phyloP scores from a whole-genome alignment of 2,329 filamentous ascomycete genomes.

The Pyrenochaeta sp. region DNA sequence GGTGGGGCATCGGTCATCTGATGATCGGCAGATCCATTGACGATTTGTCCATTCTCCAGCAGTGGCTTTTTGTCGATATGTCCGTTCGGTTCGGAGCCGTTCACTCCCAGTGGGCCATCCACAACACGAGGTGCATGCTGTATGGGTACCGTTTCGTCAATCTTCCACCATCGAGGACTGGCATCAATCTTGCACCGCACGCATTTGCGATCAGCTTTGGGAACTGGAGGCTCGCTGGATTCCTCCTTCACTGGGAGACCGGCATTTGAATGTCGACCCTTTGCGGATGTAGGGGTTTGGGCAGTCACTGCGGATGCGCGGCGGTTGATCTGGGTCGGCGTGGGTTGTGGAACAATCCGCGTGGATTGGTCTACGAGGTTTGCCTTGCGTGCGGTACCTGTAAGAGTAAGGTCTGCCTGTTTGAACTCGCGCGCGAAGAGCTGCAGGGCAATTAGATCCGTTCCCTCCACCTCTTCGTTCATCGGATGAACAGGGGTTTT shows the following conservation, averaged over 20 bases:
- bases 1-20: constrained; percentile 42
- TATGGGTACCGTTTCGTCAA: constrained; percentile 26
- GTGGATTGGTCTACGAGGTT: constrained; percentile 76
- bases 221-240: constrained; percentile 38
- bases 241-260: constrained; percentile 49
- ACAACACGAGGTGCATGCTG: constrained; percentile 18
- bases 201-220: constrained; percentile 50
- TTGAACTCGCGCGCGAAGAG: constrained; percentile 91
- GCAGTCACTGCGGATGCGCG: constrained; percentile 51
- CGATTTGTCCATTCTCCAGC: constrained; percentile 23
- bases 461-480: constrained; percentile 75
- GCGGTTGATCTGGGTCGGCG: constrained; percentile 42
- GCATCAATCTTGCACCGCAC: constrained; percentile 66
- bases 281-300: constrained; percentile 44
- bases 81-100: constrained; percentile 30
- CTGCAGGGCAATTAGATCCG: constrained; percentile 82
- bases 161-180: constrained; percentile 68
- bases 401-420: constrained; percentile 88
- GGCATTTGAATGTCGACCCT: constrained; percentile 46
- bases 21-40: constrained; percentile 37
- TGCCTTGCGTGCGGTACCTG: constrained; percentile 91
- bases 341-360: constrained; percentile 50
- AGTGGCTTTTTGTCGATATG: constrained; percentile 22
- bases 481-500: constrained; percentile 80
- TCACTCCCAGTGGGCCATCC: constrained; percentile 30